Evolutionary conservation across 768 basidiomycete genomes (phyloP).

Genomic region (Calocybe cyanea): DNA sequence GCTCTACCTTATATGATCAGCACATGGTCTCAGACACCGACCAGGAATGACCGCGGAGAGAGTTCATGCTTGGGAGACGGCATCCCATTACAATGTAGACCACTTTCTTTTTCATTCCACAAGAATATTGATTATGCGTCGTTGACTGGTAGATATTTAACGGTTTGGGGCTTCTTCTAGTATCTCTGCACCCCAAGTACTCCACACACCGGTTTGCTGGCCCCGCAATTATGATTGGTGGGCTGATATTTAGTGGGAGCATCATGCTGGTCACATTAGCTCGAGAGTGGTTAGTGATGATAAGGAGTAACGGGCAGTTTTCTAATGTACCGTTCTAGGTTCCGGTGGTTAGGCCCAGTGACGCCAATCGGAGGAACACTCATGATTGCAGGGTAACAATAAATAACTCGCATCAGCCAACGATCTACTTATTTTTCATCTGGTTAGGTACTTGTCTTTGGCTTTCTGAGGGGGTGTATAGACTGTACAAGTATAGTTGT

Average conservation of each 20-base stretch:
- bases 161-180: conserved; percentile 58
- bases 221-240: conserved; percentile 58
- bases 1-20: conserved; percentile 16
- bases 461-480: conserved; percentile 34
- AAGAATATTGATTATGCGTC: too few species aligned
- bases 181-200: conserved; percentile 64
- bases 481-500: too few species aligned
- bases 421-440: neutral
- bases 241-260: conserved; percentile 58
- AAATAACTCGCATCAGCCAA: too few species aligned
- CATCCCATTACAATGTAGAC: conserved; percentile 59
- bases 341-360: conserved; percentile 55
- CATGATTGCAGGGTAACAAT: conserved; percentile 73
- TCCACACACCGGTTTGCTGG: conserved; percentile 59
- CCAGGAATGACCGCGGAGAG: conserved; percentile 46
- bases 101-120: neutral
- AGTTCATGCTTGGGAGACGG: conserved; percentile 59
- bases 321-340: conserved; percentile 27
- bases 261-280: conserved; percentile 54
- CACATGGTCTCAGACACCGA: conserved; percentile 53
- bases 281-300: conserved; percentile 31
- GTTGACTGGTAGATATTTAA: conserved; percentile 52
- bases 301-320: neutral
- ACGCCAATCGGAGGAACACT: conserved; percentile 63
- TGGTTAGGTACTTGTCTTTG: conserved; percentile 49